phyloP scores from a whole-genome alignment of 164 flowering plant genomes.

The Chimonanthus praecox region DNA sequence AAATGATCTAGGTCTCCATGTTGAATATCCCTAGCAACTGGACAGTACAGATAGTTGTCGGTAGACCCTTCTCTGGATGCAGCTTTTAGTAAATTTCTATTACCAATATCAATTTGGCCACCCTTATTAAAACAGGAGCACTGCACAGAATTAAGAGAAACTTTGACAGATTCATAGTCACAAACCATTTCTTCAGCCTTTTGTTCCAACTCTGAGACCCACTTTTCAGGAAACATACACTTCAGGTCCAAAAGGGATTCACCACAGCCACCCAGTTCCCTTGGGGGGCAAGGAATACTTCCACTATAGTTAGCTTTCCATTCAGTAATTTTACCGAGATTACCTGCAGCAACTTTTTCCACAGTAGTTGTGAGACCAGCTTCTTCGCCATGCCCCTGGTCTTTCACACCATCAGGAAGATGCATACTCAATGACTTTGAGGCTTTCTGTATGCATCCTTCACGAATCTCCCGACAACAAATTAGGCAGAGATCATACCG shows the following conservation, averaged over 20 bases:
- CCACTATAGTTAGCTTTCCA: constrained; percentile 47
- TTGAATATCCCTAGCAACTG: constrained; percentile 29
- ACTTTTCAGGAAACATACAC: constrained; percentile 44
- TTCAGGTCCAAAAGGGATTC: constrained; percentile 48
- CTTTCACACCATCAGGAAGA: constrained; percentile 41
- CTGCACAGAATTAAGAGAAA: neutral
- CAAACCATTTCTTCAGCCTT: constrained; percentile 30
- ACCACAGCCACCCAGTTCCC: constrained; percentile 75
- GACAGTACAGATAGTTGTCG: constrained; percentile 64
- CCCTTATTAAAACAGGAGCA: neutral
- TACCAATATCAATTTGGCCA: constrained; percentile 2
- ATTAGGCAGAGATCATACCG: constrained; percentile 71
- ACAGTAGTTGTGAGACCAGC: constrained; percentile 22
- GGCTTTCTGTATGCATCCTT: constrained; percentile 36
- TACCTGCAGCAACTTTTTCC: constrained; percentile 3
- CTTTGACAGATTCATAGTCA: constrained; percentile 1
- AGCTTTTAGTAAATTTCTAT: constrained; percentile 29
- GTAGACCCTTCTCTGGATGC: constrained; percentile 40
- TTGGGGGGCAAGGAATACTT: constrained; percentile 59
- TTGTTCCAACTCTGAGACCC: constrained; percentile 38
- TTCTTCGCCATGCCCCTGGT: constrained; percentile 67
- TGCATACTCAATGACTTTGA: constrained; percentile 22
- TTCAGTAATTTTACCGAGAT: constrained; percentile 5
- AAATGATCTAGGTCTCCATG: constrained; percentile 39
- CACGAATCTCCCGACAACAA: constrained; percentile 69